A percentile compares a stretch with the other conserved stretches of the same genome.
Evolutionary conservation across 805 yeast genomes (phyloP).

Genomic region (Starmerella floricola): DNA sequence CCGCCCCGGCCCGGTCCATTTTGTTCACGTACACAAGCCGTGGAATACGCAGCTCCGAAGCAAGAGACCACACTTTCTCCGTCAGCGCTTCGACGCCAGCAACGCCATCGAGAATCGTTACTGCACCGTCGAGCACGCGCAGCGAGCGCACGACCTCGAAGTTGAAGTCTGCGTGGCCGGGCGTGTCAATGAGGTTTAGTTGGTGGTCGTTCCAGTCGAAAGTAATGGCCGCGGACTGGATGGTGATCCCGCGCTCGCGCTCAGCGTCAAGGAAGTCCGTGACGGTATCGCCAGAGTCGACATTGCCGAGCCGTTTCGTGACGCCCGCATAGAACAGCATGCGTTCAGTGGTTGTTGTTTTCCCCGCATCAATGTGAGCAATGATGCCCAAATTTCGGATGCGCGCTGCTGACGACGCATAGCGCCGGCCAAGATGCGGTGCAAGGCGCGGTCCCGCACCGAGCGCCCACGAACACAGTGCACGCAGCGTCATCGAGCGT

Average conservation of each 20-base stretch:
- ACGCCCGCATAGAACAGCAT: conserved; percentile 85
- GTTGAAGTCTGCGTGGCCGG: conserved; percentile 96
- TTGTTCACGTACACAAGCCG: conserved; percentile 73
- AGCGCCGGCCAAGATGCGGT: neutral
- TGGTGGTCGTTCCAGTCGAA: conserved; percentile 69
- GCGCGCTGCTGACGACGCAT: neutral
- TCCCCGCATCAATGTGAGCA: conserved; percentile 99
- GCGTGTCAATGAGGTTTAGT: conserved; percentile 87
- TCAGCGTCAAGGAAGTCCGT: conserved; percentile 88
- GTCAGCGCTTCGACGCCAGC: conserved; percentile 99
- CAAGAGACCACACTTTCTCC: conserved; percentile 92
- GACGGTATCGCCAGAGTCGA: conserved; percentile 92
- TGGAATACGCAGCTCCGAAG: conserved; percentile 56
- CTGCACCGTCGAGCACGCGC: conserved; percentile 88
- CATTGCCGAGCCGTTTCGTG: conserved; percentile 70
- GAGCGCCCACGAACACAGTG: too few species aligned
- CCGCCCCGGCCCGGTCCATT: conserved; percentile 96
- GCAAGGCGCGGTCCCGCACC: too few species aligned
- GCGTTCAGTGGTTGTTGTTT: conserved; percentile 93
- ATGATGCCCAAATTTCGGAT: conserved; percentile 82
- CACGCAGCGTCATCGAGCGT: too few species aligned
- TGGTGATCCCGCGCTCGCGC: conserved; percentile 85
- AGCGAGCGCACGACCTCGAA: conserved; percentile 86
- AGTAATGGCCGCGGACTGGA: conserved; percentile 91
- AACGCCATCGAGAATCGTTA: conserved; percentile 83